phyloP scores from a whole-genome alignment of 331 rosid genomes.

The Quercus tomentella region DNA sequence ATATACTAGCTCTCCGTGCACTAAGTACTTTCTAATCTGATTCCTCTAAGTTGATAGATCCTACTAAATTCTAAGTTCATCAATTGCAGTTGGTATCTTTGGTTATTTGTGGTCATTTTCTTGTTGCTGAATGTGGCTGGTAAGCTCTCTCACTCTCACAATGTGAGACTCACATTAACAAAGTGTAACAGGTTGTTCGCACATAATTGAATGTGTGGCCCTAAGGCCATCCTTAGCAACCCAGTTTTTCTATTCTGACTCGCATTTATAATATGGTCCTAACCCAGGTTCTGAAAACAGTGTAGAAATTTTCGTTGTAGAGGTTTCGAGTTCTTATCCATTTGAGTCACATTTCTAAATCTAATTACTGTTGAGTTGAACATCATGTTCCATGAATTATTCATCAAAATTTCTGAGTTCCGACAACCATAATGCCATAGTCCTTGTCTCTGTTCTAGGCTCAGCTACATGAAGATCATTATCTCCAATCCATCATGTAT shows the following conservation, averaged over 20 bases:
- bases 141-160: constrained; percentile 15
- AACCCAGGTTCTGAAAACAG: neutral
- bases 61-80: neutral
- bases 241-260: neutral
- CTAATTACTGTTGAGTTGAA: neutral
- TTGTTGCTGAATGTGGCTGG: constrained; percentile 44
- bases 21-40: neutral
- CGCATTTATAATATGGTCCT: neutral
- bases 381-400: neutral
- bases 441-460: neutral
- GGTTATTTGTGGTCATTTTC: constrained; percentile 51
- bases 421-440: neutral
- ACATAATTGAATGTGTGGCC: neutral
- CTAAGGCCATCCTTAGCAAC: neutral
- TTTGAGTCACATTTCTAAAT: neutral
- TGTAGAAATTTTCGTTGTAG: neutral
- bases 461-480: neutral
- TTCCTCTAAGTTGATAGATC: neutral
- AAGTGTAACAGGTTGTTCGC: neutral
- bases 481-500: neutral
- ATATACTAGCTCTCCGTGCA: neutral
- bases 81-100: constrained; percentile 49
- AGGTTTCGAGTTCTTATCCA: neutral
- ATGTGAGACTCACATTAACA: neutral
- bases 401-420: neutral